Evolutionary conservation across 2,329 filamentous ascomycete species (phyloP), one percentile per base, ranked within the genome.

Genomic region (Leptosphaerulina australis): DNA sequence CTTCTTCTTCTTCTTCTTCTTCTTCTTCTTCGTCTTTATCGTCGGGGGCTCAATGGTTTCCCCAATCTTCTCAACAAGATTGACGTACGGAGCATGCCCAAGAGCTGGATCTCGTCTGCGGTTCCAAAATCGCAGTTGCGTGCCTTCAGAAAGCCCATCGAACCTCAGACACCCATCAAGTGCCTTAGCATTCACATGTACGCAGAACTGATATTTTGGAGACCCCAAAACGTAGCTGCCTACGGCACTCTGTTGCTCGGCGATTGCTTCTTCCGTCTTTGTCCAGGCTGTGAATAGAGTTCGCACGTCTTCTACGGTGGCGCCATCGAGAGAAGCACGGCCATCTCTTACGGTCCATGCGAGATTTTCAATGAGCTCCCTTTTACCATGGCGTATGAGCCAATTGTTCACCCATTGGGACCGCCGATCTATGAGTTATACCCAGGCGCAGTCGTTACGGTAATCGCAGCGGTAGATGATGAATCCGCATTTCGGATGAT

Each of bases 391-490:
- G 15, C 8, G 26, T 9, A 33, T 28, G 11, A 49, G 36, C 20
- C 22, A 33, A 1, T 14, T 4, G 28, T 33, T 31, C 39, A 44
- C 39, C 12, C 22, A 11, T 10, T 44, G 28, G 11, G 21, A 26
- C 40, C 40, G 35, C 21, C 10, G 22, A 20, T 38, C 48, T 15
- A 46, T 26, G 29, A 51, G 41, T 21, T 14, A 11, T 24, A 15
- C 21, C 48, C 41, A 51, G 20, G 28, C 34, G 8, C 33, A 43
- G 35, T 51, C 41, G 26, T 25, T 18, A 8, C 41, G 33, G 41
- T 51, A 51, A 29, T 45, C 34, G 41, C 48, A 51, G 17, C 48
- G 48, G n/a, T 51, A 51, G 26, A 51, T 39, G 15, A 51, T 29
- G 35, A 51, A 46, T 15, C 48, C 48, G 35, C 41, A 51, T 41